Evolutionary conservation across 2,329 filamentous ascomycete genomes (phyloP).

Genomic region (Apiospora arundinis): DNA sequence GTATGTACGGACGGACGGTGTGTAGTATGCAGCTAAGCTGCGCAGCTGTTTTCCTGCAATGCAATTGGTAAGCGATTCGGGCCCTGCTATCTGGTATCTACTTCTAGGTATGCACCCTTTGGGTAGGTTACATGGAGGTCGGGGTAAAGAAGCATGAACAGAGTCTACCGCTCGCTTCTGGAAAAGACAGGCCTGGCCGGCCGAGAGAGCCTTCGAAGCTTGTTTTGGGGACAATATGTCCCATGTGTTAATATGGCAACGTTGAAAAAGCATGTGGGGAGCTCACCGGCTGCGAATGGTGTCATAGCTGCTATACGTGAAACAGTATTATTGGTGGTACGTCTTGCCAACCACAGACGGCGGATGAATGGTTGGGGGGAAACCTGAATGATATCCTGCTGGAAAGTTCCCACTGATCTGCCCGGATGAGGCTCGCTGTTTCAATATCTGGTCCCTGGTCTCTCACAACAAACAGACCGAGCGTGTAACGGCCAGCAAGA

Average conservation of each 20-base stretch:
- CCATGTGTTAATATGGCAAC: slow-evolving; percentile 5
- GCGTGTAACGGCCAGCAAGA: neutral
- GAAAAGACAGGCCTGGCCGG: neutral
- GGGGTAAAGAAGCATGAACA: neutral
- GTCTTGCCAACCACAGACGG: neutral
- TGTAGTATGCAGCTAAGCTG: slow-evolving; percentile 9
- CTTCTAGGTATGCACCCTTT: neutral
- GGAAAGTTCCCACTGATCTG: neutral
- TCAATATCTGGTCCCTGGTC: neutral
- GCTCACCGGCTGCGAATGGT: slow-evolving; percentile 1
- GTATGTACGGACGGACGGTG: neutral
- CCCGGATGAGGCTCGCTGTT: neutral
- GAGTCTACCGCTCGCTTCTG: neutral
- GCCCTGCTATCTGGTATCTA: neutral
- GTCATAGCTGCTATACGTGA: slow-evolving; percentile 16
- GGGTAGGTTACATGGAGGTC: neutral
- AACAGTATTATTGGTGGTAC: slow-evolving; percentile 13
- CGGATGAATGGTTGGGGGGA: neutral
- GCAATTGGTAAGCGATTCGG: neutral
- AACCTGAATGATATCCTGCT: slow-evolving; percentile 12
- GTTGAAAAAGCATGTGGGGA: slow-evolving; percentile 15
- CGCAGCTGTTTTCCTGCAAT: neutral
- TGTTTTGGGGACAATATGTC: neutral
- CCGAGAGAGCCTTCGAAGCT: neutral
- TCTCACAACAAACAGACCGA: slow-evolving; percentile 4